Conservation (phyloP, 1,284 basidiomycete species). For the Stygiomarasmius scandens region DNA sequence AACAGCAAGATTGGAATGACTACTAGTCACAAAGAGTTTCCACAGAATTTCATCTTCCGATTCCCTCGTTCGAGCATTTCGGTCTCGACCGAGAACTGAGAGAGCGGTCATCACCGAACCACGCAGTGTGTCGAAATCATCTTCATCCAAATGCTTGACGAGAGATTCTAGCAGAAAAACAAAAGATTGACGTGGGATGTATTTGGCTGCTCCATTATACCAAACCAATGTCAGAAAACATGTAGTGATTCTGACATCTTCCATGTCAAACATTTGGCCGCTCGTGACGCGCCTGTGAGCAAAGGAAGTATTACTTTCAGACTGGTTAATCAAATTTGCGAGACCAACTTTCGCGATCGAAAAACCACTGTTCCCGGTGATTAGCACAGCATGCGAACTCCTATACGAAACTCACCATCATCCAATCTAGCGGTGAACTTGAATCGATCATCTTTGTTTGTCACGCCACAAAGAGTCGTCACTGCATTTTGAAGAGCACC, state of each 20-base stretch:
- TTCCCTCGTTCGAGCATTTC: conserved; percentile 12
- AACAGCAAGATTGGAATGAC: conserved; percentile 32
- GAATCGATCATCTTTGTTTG: conserved; percentile 20
- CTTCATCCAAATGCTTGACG: background rate
- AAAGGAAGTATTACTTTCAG: background rate
- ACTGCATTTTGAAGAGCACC: conserved; percentile 23
- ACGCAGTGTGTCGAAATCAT: background rate
- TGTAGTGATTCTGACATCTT: conserved; percentile 5
- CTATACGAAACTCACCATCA: conserved; percentile 29
- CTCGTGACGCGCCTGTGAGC: background rate
- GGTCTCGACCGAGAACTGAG: conserved; percentile 25
- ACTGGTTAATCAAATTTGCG: background rate
- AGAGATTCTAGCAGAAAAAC: conserved; percentile 5
- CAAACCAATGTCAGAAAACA: conserved; percentile 11
- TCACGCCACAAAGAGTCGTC: conserved; percentile 13
- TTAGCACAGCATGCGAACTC: no score
- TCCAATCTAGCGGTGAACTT: conserved; percentile 28
- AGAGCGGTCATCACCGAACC: conserved; percentile 20
- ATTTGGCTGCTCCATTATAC: conserved; percentile 7
- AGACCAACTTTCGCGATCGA: conserved; percentile 7
- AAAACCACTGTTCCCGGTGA: conserved; percentile 9
- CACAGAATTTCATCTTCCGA: conserved; percentile 28
- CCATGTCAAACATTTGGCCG: background rate
- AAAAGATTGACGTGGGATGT: conserved; percentile 7
- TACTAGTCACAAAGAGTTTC: conserved; percentile 28